Evolutionary conservation across 2,329 filamentous ascomycete genomes (phyloP), one percentile per base, ranked within the genome.

Genomic region (Nemania serpens): DNA sequence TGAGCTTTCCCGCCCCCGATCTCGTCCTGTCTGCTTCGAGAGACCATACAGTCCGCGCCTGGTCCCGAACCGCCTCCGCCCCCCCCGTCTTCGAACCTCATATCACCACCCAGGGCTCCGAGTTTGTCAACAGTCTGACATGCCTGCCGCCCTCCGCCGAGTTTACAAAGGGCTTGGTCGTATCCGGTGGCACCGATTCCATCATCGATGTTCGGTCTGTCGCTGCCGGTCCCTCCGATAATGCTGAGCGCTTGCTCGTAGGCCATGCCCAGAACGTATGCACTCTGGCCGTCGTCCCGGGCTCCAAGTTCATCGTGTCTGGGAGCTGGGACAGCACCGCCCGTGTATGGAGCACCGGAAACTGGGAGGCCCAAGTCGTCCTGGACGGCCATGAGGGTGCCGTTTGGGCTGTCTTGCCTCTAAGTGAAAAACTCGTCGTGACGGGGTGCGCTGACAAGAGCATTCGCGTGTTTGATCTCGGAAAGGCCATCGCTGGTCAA

Each of bases 311-410:
- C 74, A 82, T 98, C 42, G 88, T 97, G 48, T 98, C 94, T 66
- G 95, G 94, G 34, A 91, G 93, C 70, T 99, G 95, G 95, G 95
- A 99, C 75, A 86, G 86, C 33, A 90, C 93, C 66, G 93, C 92
- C 29, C 88, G 92, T 56, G 79, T 98, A 54, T 99, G 95, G 95
- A 84, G 83, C 64, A 80, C 95, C n/a, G 85, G 86, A 42, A 93
- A 89, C 67, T 97, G 94, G 91, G 92, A 96, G 72, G 85, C 85
- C 10, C 85, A 90, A 65, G 78, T 87, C 34, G 79, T 89, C 48
- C 81, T 99, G 17, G 78, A 85, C 47, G 93, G 91, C 5, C 93
- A 97, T 71, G 85, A 89, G 57, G 90, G 86, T 41, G 75, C 77
- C 51, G 93, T 99, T 13, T 98, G 93, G 94, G 89, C 89, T n/a